phyloP scores from a whole-genome alignment of 768 basidiomycete genomes.

The Lactarius sp. region DNA sequence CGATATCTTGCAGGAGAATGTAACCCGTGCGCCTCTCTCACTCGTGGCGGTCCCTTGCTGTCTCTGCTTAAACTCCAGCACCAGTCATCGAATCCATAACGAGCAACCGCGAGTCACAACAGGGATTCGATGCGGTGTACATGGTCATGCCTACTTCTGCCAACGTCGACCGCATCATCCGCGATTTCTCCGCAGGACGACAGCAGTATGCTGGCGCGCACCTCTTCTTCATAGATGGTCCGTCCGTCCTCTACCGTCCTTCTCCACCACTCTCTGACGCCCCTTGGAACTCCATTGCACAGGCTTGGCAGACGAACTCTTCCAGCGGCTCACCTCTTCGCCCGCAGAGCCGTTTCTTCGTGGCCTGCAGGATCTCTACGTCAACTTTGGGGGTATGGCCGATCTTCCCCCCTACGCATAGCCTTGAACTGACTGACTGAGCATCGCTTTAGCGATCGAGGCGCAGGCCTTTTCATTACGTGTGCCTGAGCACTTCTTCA shows the following conservation, averaged over 20 bases:
- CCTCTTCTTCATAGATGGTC: conserved; percentile 91
- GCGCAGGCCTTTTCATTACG: conserved; percentile 80
- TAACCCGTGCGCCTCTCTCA: conserved; percentile 66
- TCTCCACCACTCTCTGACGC: neutral
- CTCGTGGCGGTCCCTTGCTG: neutral
- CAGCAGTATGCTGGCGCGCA: conserved; percentile 81
- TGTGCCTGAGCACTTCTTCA: conserved; percentile 78
- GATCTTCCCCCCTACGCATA: neutral
- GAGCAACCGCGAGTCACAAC: conserved; percentile 74
- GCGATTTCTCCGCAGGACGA: conserved; percentile 63
- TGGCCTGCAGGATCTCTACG: conserved; percentile 76
- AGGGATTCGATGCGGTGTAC: conserved; percentile 87
- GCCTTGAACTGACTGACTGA: neutral
- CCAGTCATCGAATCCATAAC: conserved; percentile 91
- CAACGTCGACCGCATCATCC: conserved; percentile 88
- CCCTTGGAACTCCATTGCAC: conserved; percentile 30
- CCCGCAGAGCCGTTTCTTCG: conserved; percentile 75
- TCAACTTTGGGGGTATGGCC: conserved; percentile 87
- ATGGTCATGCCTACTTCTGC: conserved; percentile 91
- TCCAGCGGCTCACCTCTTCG: conserved; percentile 68
- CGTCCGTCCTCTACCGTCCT: conserved; percentile 25
- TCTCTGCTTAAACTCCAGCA: neutral
- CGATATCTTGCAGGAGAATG: conserved; percentile 93
- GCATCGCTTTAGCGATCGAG: conserved; percentile 63
- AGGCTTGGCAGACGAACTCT: conserved; percentile 72